Base-by-base conservation (phyloP, 257 asterid genomes). In the Solanum habrochaites region DNA sequence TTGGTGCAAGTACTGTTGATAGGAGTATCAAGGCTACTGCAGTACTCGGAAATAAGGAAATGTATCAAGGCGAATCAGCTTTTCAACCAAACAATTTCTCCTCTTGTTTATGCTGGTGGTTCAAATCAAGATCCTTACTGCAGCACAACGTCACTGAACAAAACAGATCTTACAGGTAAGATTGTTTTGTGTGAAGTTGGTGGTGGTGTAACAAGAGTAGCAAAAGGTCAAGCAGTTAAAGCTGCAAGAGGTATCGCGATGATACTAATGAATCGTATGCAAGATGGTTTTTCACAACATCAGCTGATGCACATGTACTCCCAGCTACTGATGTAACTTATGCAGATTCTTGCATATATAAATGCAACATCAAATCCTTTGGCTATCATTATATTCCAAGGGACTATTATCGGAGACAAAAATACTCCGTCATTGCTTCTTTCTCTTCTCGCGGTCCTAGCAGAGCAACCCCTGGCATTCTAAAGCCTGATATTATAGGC, bases 391-490 rank as follows among this genome's bases (percentile, higher is more conserved):
- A 49, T 8, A 49, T 49, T 49, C 58, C 58, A 49, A 49, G 58
- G 58, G 58, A 49, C 69, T 0, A 18, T 42, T 14, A 87, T 88
- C 0, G 90, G 92, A 39, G 90, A 86, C 10, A n/a, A 66, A n/a
- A n/a, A 3, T 0, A 85, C 91, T 31, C 93, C 92, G 3, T 11
- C 1, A 88, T 92, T 1, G 86, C 92, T 2, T 45, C 56, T 1
- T 92, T 52, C 45, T 90, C 93, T 8, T 92, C 93, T 5, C 71
- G 93, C 10, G 92, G 92, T 2, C 93, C 93, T 6, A 52, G 62
- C 23, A 52, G 10, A 52, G 62, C 62, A 52, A 52, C 62, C 62
- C 62, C 62, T 52, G 62, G 62, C 23, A 52, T 52, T 52, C 23
- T 52, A 16, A 52, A 52, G 62, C 62, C 62, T 52, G 62, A 52